These are phyloP conservation scores for Diddensiella transvaalensis DNA, from an alignment of 805 yeast genomes.

Conservation along the genomic window DNA sequence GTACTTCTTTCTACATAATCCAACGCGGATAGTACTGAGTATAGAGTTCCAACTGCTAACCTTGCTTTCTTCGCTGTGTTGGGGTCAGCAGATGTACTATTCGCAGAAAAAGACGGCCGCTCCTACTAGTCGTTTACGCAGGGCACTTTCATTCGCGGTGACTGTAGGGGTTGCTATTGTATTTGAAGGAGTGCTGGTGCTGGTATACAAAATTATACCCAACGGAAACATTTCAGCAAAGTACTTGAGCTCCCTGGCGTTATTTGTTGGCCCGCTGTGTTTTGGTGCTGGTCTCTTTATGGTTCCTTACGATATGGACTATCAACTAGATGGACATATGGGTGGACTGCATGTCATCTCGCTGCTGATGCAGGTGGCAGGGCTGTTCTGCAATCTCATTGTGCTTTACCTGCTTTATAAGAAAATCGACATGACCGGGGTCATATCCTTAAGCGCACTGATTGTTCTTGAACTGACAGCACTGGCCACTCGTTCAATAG, in stretches of 20 bases:
- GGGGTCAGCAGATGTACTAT: constrained; percentile 10
- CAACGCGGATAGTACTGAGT: constrained; percentile 8
- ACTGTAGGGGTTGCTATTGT: no score
- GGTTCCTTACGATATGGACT: constrained; percentile 10
- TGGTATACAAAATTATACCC: neutral
- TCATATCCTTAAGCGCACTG: constrained; percentile 9
- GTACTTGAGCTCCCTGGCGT: neutral
- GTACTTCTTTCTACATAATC: constrained; percentile 11
- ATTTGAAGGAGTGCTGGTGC: neutral
- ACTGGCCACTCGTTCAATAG: neutral
- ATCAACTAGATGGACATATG: constrained; percentile 12
- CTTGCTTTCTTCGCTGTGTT: constrained; percentile 11
- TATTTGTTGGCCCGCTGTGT: neutral
- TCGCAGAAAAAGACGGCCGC: no score
- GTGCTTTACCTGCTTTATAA: constrained; percentile 18
- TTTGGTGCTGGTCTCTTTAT: constrained; percentile 7
- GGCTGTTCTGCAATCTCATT: constrained; percentile 17
- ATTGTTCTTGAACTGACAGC: constrained; percentile 4
- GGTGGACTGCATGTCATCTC: constrained; percentile 23
- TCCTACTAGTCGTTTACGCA: no score
- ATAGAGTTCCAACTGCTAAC: constrained; percentile 7
- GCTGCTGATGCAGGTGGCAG: constrained; percentile 23
- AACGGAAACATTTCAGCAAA: neutral
- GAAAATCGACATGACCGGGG: constrained; percentile 22
- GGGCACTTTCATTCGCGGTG: no score